phyloP scores from a whole-genome alignment of 31 red algal genomes.

The Asparagopsis taxiformis region DNA sequence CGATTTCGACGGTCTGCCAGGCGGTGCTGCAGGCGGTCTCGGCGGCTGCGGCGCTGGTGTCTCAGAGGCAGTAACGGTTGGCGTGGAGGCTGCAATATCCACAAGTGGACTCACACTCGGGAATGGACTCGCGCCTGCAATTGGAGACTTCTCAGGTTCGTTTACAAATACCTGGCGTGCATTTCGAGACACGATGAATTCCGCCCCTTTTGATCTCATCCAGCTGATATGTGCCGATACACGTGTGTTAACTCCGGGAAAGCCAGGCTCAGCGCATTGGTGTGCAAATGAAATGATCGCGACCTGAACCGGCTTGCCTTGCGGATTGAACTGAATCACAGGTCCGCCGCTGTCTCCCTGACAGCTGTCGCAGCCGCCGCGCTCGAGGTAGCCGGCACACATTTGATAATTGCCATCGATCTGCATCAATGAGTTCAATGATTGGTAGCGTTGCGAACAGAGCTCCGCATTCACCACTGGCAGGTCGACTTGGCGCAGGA shows the following conservation, averaged over 20 bases:
- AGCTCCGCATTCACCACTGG: neutral
- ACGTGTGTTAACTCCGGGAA: slow-evolving; percentile 21
- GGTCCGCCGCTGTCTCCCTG: slow-evolving; percentile 44
- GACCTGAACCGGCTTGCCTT: slow-evolving; percentile 5
- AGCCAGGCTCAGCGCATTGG: slow-evolving; percentile 8
- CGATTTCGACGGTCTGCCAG: too few species aligned
- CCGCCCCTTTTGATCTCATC: too few species aligned
- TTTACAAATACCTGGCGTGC: too few species aligned
- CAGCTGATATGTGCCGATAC: too few species aligned
- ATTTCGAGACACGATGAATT: too few species aligned
- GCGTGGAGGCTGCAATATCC: too few species aligned
- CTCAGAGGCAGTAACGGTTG: too few species aligned
- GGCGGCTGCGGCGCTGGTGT: too few species aligned
- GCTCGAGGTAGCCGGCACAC: slow-evolving; percentile 1
- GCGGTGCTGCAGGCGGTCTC: too few species aligned
- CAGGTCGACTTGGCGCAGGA: neutral
- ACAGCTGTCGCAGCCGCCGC: neutral
- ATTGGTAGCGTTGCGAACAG: neutral
- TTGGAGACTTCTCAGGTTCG: too few species aligned
- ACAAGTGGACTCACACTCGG: too few species aligned
- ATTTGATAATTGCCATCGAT: neutral
- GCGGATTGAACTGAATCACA: neutral
- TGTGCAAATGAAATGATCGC: slow-evolving; percentile 15
- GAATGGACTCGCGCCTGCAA: too few species aligned
- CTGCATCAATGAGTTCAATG: neutral